These are phyloP conservation scores for Mucor lusitanicus DNA, from an alignment of 371 early-diverging fungal genomes.

Conservation along the genomic window DNA sequence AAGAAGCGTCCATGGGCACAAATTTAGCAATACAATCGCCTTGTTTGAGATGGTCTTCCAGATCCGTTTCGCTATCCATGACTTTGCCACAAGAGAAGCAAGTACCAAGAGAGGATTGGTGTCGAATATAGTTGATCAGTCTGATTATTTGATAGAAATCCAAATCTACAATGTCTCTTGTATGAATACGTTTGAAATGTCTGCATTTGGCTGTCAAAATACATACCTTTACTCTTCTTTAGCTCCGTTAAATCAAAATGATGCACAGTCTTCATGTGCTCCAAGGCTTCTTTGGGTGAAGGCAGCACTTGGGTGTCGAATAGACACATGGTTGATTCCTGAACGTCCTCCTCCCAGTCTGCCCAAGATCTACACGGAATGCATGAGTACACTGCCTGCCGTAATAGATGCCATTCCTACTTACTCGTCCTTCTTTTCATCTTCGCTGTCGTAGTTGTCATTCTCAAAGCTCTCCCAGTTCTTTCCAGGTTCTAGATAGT, in stretches of 20 bases:
- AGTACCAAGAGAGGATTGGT: slow-evolving; percentile 58
- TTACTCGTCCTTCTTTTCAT: slow-evolving; percentile 67
- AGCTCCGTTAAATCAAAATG: slow-evolving; percentile 74
- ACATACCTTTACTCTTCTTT: slow-evolving; percentile 47
- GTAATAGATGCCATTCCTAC: background rate
- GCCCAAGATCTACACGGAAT: slow-evolving; percentile 60
- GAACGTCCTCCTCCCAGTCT: slow-evolving; percentile 81
- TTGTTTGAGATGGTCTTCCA: slow-evolving; percentile 59
- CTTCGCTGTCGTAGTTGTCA: slow-evolving; percentile 79
- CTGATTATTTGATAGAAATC: slow-evolving; percentile 85
- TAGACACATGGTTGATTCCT: slow-evolving; percentile 71
- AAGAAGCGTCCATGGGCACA: slow-evolving; percentile 51
- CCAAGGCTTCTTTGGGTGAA: slow-evolving; percentile 64
- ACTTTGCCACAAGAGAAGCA: slow-evolving; percentile 74
- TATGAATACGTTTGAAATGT: background rate
- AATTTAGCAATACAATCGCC: slow-evolving; percentile 50
- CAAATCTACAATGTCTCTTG: slow-evolving; percentile 35
- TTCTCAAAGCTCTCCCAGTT: slow-evolving; percentile 89
- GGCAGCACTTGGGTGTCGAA: slow-evolving; percentile 71
- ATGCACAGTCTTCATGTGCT: slow-evolving; percentile 76
- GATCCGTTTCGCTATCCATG: slow-evolving; percentile 49
- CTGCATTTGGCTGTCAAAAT: background rate
- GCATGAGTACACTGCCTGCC: background rate
- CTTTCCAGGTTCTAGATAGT: slow-evolving; percentile 90
- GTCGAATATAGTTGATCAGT: slow-evolving; percentile 89